Conservation (phyloP, 495 filamentous ascomycete species). For the Annulohypoxylon nitens region DNA sequence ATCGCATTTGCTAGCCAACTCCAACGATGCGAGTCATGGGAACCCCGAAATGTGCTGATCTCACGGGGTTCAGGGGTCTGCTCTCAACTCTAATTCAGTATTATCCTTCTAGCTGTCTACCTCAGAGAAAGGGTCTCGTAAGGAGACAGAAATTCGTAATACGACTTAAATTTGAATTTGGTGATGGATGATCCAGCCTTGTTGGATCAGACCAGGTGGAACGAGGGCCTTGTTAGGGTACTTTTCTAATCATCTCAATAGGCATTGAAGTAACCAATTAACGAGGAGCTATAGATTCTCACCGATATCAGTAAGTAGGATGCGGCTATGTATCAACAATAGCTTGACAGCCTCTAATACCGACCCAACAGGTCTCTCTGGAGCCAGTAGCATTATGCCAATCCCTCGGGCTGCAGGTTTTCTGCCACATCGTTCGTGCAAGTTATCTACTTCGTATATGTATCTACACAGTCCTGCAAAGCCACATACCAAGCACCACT, state of each 20-base stretch:
- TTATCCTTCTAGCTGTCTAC: not conserved
- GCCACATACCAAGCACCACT: not conserved
- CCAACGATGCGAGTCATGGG: not conserved
- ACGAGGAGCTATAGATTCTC: not conserved
- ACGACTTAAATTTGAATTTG: not conserved
- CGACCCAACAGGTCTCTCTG: not conserved
- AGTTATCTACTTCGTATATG: slow-evolving; percentile 7
- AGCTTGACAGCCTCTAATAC: not conserved
- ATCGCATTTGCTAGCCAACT: not conserved
- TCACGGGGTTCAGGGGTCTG: not conserved
- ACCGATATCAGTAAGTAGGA: not conserved
- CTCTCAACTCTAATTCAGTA: not conserved
- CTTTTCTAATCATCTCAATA: not conserved
- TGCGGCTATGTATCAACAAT: not conserved
- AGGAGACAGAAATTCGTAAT: not conserved
- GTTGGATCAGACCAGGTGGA: not conserved
- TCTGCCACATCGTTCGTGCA: not conserved
- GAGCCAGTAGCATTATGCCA: not conserved
- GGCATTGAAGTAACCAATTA: not conserved
- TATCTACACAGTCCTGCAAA: not conserved
- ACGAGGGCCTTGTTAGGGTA: not conserved
- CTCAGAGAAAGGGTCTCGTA: not conserved
- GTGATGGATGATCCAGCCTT: not conserved
- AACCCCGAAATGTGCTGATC: not conserved
- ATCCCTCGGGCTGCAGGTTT: slow-evolving; percentile 3